These are phyloP conservation scores for Pseudocercospora crystallina DNA, from an alignment of 2,329 filamentous ascomycete genomes.

Conservation along the genomic window DNA sequence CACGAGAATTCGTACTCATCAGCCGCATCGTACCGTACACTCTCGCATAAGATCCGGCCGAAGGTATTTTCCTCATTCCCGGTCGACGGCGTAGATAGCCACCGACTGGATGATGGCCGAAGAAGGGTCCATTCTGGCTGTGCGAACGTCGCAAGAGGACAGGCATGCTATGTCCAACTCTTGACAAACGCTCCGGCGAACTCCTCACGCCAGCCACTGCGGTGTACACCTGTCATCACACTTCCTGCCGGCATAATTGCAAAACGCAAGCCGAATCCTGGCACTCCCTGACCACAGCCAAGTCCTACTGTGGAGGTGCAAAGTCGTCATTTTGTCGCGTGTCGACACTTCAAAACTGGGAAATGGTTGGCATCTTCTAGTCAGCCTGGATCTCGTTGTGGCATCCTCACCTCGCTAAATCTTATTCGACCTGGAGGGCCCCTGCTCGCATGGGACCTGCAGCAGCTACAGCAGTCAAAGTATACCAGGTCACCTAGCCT, in stretches of 20 bases:
- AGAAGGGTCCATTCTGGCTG: background rate
- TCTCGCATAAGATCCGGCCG: too few species aligned
- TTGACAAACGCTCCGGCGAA: slow-evolving; percentile 12
- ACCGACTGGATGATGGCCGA: background rate
- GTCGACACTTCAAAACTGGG: slow-evolving; percentile 18
- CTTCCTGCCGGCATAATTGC: background rate
- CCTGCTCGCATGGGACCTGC: slow-evolving; percentile 17
- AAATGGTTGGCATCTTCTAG: slow-evolving; percentile 16
- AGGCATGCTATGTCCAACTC: slow-evolving; percentile 11
- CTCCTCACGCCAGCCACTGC: slow-evolving; percentile 17
- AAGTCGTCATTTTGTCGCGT: slow-evolving; percentile 19
- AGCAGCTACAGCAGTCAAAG: slow-evolving; percentile 8
- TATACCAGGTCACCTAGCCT: slow-evolving; percentile 17
- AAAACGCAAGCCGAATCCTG: background rate
- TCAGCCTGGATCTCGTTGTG: slow-evolving; percentile 5
- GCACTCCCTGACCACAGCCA: slow-evolving; percentile 6
- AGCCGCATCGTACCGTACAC: background rate
- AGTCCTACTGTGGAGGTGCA: slow-evolving; percentile 6
- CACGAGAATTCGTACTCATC: background rate
- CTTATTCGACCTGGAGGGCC: slow-evolving; percentile 14
- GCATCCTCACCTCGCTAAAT: slow-evolving; percentile 12
- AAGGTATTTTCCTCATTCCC: background rate
- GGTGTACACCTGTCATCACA: background rate
- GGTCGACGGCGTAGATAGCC: background rate
- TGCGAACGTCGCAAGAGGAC: slow-evolving; percentile 13